Conservation (phyloP, 495 filamentous ascomycete species). For the Cryomyces antarcticus region DNA sequence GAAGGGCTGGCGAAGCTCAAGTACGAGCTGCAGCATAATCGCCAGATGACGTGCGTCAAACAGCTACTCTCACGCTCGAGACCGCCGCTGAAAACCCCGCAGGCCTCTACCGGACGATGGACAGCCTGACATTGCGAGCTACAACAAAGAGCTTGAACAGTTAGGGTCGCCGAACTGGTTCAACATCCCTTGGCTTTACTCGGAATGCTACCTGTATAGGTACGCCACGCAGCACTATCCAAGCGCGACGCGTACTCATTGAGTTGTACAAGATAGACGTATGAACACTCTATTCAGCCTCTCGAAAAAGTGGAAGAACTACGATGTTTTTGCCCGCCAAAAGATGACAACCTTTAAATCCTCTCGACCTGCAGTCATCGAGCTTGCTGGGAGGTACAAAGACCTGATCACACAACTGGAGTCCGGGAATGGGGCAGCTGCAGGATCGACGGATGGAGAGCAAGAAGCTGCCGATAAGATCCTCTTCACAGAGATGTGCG, state of each 20-base stretch:
- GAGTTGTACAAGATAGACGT: slow-evolving; percentile 31
- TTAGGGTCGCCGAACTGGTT: slow-evolving; percentile 65
- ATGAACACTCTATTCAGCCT: slow-evolving; percentile 55
- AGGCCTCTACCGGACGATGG: slow-evolving; percentile 76
- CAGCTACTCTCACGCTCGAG: background rate
- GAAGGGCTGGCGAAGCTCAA: slow-evolving; percentile 66
- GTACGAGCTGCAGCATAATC: slow-evolving; percentile 87
- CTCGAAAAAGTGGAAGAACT: slow-evolving; percentile 69
- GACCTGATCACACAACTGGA: slow-evolving; percentile 38
- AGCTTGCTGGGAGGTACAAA: slow-evolving; percentile 60
- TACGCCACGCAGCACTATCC: slow-evolving; percentile 10
- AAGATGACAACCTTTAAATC: slow-evolving; percentile 88
- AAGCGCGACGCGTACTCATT: background rate
- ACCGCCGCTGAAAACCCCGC: background rate
- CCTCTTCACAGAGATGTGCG: slow-evolving; percentile 81
- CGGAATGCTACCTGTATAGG: slow-evolving; percentile 91
- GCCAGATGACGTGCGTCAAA: slow-evolving; percentile 48
- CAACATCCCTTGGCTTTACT: slow-evolving; percentile 65
- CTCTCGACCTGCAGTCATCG: slow-evolving; percentile 75
- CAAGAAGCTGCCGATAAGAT: slow-evolving; percentile 49
- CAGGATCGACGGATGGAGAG: slow-evolving; percentile 16
- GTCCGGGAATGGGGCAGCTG: slow-evolving; percentile 19
- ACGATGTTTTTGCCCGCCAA: slow-evolving; percentile 80
- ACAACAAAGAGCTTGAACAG: slow-evolving; percentile 68
- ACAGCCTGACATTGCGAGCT: slow-evolving; percentile 43